These are phyloP conservation scores for Neoarthrinium moseri DNA, from an alignment of 2,329 filamentous ascomycete genomes.

Conservation along the genomic window DNA sequence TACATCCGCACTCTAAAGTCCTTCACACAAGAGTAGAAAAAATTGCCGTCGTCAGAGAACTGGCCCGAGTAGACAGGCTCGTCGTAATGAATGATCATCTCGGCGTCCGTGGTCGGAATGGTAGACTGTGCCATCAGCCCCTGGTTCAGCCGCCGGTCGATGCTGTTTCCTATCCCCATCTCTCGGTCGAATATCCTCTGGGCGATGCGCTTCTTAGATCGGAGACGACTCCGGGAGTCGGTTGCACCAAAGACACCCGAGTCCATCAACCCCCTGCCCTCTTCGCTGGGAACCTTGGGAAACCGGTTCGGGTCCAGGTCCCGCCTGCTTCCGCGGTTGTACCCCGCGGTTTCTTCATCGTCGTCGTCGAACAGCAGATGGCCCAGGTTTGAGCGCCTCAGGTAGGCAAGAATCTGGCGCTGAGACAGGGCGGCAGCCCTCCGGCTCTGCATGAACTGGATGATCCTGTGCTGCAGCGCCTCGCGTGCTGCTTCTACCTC, in stretches of 20 bases:
- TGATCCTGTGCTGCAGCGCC: conserved; percentile 18
- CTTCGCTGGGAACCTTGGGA: conserved; percentile 80
- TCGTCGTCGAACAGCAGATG: conserved; percentile 33
- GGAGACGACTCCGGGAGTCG: conserved; percentile 44
- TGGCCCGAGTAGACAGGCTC: conserved; percentile 90
- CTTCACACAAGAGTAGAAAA: conserved; percentile 90
- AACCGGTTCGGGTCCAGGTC: conserved; percentile 58
- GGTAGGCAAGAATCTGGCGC: conserved; percentile 39
- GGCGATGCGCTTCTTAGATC: conserved; percentile 59
- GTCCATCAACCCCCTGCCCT: conserved; percentile 76
- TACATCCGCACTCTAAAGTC: conserved; percentile 97
- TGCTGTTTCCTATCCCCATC: conserved; percentile 65
- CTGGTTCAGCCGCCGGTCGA: conserved; percentile 59
- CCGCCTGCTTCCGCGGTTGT: conserved; percentile 39
- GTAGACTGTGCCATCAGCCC: conserved; percentile 69
- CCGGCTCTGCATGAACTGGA: conserved; percentile 27
- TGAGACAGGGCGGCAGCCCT: conserved; percentile 23
- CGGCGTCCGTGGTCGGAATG: conserved; percentile 74
- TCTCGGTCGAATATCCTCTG: conserved; percentile 78
- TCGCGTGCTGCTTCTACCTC: conserved; percentile 16
- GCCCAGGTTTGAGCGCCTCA: conserved; percentile 37
- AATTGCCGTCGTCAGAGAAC: conserved; percentile 95
- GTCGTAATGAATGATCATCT: conserved; percentile 86
- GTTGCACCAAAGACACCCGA: conserved; percentile 77
- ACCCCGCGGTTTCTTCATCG: conserved; percentile 31